Base-by-base conservation (phyloP, 768 basidiomycete species). In the Boletus reticuloceps region DNA sequence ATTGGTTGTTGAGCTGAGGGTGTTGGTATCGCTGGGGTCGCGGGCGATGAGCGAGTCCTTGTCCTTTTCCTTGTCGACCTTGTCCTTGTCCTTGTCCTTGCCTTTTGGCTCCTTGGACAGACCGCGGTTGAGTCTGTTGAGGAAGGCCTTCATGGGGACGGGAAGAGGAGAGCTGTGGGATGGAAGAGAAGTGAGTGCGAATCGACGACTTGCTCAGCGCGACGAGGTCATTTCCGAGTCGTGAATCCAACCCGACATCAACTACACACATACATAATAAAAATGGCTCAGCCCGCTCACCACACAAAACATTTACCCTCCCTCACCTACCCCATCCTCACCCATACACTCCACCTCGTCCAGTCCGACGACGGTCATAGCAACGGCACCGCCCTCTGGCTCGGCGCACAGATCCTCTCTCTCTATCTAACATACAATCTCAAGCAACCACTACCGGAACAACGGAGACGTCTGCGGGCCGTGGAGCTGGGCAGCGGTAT, bases 381-480 rank as follows among this genome's bases (percentile, higher is more conserved):
- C 25, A 93, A 89, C 55, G 92, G 92, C 17, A 92, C 90, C 4
- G 82, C 88, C 3, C 82, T 94, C 48, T 94, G 92, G 92, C 83
- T 93, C 50, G 84, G 83, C 40, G 88, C 84, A 1, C 91, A 95
- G 69, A 80, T 88, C 65, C 79, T 94, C 38, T 78, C 88, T 17
- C 64, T 77, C 42, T 90, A 84, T 65, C 75, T 91, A 32, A 72
- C 77, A 19, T 69, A 76, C 45, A 58, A 73, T 20, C 74, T 74
- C 61, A 71, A 63, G 41, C 59, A n/a, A 50, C 46, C 48, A 10
- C 25, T 3, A 6, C 51, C 16, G 2, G 22, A 41, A 52, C 50
- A 55, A 9, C 8, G 29, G 32, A 54, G 49, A 43, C 68, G 70
- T 56, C 74, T 68, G 29, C 74, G 75, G 51, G 85, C 81, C 9